Evolutionary conservation across 768 basidiomycete genomes (phyloP), one percentile per base, ranked within the genome.

Genomic region (Suillus americanus): DNA sequence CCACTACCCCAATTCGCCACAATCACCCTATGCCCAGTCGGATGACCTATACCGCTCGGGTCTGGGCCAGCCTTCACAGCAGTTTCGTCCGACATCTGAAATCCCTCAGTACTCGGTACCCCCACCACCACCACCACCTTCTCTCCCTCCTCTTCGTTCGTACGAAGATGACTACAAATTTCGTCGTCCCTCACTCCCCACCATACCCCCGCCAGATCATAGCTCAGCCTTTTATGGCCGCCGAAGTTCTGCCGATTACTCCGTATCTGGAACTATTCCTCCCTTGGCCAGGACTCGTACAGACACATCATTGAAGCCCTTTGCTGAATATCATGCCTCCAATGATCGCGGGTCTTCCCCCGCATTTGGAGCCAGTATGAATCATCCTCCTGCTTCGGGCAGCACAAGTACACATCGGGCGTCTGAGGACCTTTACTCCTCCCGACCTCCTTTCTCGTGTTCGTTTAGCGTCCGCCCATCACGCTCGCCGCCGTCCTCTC

Each of bases 181-280:
- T 60, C 75, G 76, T 62, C 76, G 75, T 41, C 65, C 75, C n/a
- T 76, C 76, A 33, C 62, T 77, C 4, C 67, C 76, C 3, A 62
- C 53, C 9, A 50, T 67, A 30, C 48, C 66, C 9, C 67, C 67
- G 41, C 55, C 62, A 57, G 67, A 66, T n/a, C 50, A 60, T 28
- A 54, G 50, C 51, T 3, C 64, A 45, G 3, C n/a, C 1, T 30
- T 46, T 33, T 50, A 43, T 43, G 55, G 55, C 33, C 67, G 67
- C 18, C 56, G 67, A 8, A 45, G 62, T 20, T 68, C 67, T 35
- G 25, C 57, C 16, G 67, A 67, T 55, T 64, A 64, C 53, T 50
- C 40, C 12, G 33, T 53, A 3, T 61, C 65, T 48, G 35, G 61
- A 25, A 8, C 20, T 41, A 38, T 60, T 54, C 30, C 53, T 30